Base-by-base conservation (phyloP, 306 rosid species). In the barrel medic (Medicago truncatula) region DNA sequence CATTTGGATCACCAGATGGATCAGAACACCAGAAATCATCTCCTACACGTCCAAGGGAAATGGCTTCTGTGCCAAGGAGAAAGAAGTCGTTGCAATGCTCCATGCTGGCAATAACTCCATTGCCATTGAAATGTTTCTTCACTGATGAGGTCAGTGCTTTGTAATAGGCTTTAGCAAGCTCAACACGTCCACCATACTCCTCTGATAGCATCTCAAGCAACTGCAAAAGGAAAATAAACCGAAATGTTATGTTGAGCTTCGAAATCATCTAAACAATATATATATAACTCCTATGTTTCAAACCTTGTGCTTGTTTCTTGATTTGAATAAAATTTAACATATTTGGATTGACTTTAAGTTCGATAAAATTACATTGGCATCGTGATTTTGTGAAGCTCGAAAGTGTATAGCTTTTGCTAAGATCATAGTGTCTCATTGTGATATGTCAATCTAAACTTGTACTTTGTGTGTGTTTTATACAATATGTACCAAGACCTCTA, bases 11-110 rank as follows among this genome's bases (percentile, higher is more conserved):
- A 3, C 90, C 97, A 0, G 85, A 71, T 0, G 92, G 84, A 61
- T 92, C 90, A 13, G 59, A 61, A 63, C 90, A 85, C 96, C 96
- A 92, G 56, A 89, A 92, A 80, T 92, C 97, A 52, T 89, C 97
- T 3, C 97, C 96, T 82, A 18, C 21, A 6, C 61, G 91, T 0
- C 96, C 93, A 39, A 89, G 90, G 2, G 90, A 20, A 28, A 92
- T 89, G 67, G 89, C 80, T 82, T 88, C 88, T 0, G 96, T 92
- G 64, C 96, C 96, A 0, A 92, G 90, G 81, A 83, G 89, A 83
- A 92, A 86, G 68, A 92, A 92, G 79, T 92, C 93, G 54, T 92
- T 92, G 76, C 91, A 89, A 2, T 89, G 97, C 73, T 92, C 90
- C 96, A 92, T 92, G 82, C 91, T 92, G 6, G 93, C 93, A 74